Percentiles rank a stretch among this genome's conserved stretches.
Conservation (phyloP, 73 alveolate genomes). For the Diophrys appendiculata region DNA sequence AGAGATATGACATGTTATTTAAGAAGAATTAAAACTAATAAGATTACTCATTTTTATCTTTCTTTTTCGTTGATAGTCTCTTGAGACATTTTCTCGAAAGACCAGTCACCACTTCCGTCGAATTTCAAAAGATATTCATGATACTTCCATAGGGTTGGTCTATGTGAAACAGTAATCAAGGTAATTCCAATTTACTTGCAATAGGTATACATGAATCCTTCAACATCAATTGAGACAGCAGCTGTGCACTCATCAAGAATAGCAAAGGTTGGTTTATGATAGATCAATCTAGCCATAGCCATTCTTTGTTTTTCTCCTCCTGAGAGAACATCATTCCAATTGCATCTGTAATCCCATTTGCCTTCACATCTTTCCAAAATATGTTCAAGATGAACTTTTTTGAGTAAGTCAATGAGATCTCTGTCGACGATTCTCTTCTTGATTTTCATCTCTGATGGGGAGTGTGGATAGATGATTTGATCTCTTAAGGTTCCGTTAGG, state of each 20-base stretch:
- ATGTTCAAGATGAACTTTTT: constrained; percentile 72
- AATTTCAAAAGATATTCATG: constrained; percentile 84
- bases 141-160: constrained; percentile 86
- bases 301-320: constrained; percentile 95
- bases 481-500: constrained; percentile 94
- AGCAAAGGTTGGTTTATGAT: constrained; percentile 91
- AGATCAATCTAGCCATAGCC: constrained; percentile 93
- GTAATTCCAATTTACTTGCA: constrained; percentile 83
- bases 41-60: not conserved
- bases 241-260: constrained; percentile 92
- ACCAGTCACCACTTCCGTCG: constrained; percentile 70
- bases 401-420: constrained; percentile 69
- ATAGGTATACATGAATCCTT: constrained; percentile 78
- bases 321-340: constrained; percentile 89
- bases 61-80: not conserved
- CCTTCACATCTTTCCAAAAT: constrained; percentile 80
- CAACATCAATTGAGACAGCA: constrained; percentile 87
- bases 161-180: constrained; percentile 87
- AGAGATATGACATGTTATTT: too few species aligned
- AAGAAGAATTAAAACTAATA: too few species aligned
- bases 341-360: constrained; percentile 70
- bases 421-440: constrained; percentile 54
- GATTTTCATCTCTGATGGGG: constrained; percentile 42
- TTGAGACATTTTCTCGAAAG: constrained; percentile 8
- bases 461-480: constrained; percentile 89